Evolutionary conservation across 345 rosid genomes (phyloP), one percentile per base, ranked within the genome.

Genomic region (Kernera saxatilis): DNA sequence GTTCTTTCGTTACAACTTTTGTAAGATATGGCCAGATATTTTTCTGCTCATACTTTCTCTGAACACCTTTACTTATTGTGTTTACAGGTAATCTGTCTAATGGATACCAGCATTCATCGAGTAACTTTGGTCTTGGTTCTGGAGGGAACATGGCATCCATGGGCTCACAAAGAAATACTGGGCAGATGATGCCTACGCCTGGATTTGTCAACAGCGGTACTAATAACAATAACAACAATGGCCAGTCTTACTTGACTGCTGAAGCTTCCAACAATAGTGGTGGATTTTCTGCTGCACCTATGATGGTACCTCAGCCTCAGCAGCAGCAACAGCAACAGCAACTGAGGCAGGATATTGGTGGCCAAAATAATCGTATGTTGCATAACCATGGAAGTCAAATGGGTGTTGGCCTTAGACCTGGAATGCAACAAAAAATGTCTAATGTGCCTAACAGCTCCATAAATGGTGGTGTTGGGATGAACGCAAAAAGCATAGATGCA

Each of bases 161-260:
- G 83, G 86, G 86, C 41, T 77, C 80, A 35, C 96, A 84, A 70
- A 84, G 96, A 77, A 82, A 78, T 81, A 50, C 84, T 53, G 85
- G 91, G 77, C 97, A 92, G 70, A 92, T 95, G 99, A 92, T 95
- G 79, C 99, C 99, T 61, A 90, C 99, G 19, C 99, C 99, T 57
- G 99, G 99, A 30, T 90, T 87, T 68, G 89, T 74, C 66, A 80
- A 69, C 72, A 83, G 56, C 65, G 79, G 18, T 66, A 80, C 54
- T 68, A 85, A 30, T 75, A 86, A 37, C 56, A 80, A 15, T 59
- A 82, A 58, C 69, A 81, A 62, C 53, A 70, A 53, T 67, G 83
- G 57, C 63, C 96, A 82, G 69, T 78, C 92, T 72, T 87, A 84
- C 64, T 39, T 85, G 83, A 83, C 59, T 81, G 70, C 81, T 81